Conservation (phyloP, 768 basidiomycete genomes). For the Boletus subcaerulescens region DNA sequence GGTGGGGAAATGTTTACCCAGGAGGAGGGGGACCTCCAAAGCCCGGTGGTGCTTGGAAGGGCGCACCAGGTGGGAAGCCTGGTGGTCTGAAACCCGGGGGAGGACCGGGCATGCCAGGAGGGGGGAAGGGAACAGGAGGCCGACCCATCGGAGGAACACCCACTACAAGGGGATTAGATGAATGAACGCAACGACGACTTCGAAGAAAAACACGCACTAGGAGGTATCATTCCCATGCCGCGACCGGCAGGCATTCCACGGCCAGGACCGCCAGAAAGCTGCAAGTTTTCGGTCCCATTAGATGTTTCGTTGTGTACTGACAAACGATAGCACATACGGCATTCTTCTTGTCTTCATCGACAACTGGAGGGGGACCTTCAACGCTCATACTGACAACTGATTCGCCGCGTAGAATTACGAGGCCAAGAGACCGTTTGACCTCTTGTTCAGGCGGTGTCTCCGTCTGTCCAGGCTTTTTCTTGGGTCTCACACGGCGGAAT, state of each 20-base stretch:
- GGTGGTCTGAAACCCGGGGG: slow-evolving; percentile 85
- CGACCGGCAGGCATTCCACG: slow-evolving; percentile 95
- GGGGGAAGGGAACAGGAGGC: slow-evolving; percentile 60
- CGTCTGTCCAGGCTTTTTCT: slow-evolving; percentile 80
- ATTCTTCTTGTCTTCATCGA: slow-evolving; percentile 87
- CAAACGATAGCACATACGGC: slow-evolving; percentile 45
- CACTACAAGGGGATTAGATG: slow-evolving; percentile 38
- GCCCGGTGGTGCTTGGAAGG: slow-evolving; percentile 78
- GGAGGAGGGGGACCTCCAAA: slow-evolving; percentile 82
- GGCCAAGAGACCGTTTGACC: slow-evolving; percentile 93
- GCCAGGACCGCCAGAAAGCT: slow-evolving; percentile 89
- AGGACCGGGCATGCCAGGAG: slow-evolving; percentile 81
- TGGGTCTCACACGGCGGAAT: slow-evolving; percentile 87
- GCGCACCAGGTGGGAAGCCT: slow-evolving; percentile 79
- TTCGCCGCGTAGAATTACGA: slow-evolving; percentile 95
- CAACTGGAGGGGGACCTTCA: slow-evolving; percentile 91
- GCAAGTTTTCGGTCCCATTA: slow-evolving; percentile 21
- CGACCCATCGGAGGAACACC: slow-evolving; percentile 59
- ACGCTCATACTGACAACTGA: slow-evolving; percentile 93
- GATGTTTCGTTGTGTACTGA: slow-evolving; percentile 1
- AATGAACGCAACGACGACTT: slow-evolving; percentile 15
- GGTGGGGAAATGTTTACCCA: slow-evolving; percentile 51
- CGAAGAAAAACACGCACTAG: slow-evolving; percentile 48
- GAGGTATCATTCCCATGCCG: slow-evolving; percentile 94
- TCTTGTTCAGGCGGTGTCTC: slow-evolving; percentile 81